A percentile compares a stretch with the other conserved stretches of the same genome.
Evolutionary conservation across 2,329 filamentous ascomycete genomes (phyloP).

Genomic region (Botrytis byssoidea): DNA sequence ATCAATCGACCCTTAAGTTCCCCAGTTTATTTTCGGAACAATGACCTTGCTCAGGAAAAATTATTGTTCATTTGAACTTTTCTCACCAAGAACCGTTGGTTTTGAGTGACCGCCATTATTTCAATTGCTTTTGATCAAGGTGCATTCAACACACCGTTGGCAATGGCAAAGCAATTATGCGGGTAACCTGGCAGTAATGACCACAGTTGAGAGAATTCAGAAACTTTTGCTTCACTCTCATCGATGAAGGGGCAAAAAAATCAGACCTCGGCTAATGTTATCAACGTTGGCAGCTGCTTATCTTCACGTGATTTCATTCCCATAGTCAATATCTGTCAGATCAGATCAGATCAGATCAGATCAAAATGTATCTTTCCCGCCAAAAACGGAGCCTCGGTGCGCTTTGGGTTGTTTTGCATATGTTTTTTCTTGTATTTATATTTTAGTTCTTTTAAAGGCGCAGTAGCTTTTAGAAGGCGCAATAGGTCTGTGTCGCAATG

Average conservation of each 20-base stretch:
- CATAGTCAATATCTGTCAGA: neutral
- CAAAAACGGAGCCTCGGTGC: neutral
- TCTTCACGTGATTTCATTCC: neutral
- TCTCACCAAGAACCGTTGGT: neutral
- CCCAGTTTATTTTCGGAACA: neutral
- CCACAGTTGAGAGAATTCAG: neutral
- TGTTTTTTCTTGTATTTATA: constrained; percentile 3
- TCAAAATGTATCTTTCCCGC: neutral
- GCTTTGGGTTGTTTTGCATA: neutral
- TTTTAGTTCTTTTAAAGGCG: neutral
- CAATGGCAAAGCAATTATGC: neutral
- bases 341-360: neutral
- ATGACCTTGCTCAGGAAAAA: neutral
- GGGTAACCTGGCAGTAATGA: neutral
- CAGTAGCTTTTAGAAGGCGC: constrained; percentile 4
- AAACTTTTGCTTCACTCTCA: neutral
- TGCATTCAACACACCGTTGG: neutral
- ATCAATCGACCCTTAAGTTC: neutral
- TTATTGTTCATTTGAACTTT: neutral
- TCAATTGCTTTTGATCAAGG: neutral
- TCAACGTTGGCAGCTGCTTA: neutral
- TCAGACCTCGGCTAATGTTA: neutral
- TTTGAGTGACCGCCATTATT: neutral
- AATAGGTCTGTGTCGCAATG: constrained; percentile 8
- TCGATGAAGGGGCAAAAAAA: constrained; percentile 2